Percentiles rank a stretch among this genome's conserved stretches.
Conservation (phyloP, 352 stramenopile genomes). For the Globisporangium ultimum region DNA sequence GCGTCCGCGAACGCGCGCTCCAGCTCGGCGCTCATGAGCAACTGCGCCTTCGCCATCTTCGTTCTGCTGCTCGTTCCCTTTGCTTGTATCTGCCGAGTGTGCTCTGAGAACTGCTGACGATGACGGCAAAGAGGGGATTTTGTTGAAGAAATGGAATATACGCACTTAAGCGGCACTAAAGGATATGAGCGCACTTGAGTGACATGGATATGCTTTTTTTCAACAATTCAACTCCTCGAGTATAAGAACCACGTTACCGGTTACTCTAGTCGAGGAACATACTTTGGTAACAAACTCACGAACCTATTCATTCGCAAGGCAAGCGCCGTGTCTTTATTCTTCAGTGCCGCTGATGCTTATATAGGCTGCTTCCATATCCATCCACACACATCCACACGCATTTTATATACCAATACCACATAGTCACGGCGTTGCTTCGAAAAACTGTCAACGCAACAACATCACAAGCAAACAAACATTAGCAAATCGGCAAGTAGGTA, state of each 20-base stretch:
- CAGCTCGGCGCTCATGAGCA: slow-evolving; percentile 58
- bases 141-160: not conserved
- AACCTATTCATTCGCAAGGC: too few species aligned
- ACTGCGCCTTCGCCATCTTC: slow-evolving; percentile 60
- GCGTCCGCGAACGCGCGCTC: slow-evolving; percentile 68
- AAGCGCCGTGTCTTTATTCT: not conserved
- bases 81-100: not conserved
- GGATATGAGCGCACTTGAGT: too few species aligned
- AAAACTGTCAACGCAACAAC: slow-evolving; percentile 5
- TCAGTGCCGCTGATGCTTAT: slow-evolving; percentile 6
- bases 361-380: slow-evolving; percentile 7
- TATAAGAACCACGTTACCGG: too few species aligned
- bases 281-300: too few species aligned
- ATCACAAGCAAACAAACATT: not conserved
- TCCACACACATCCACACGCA: slow-evolving; percentile 4
- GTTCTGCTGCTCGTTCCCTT: not conserved
- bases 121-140: not conserved
- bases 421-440: slow-evolving; percentile 12
- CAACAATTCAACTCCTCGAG: too few species aligned
- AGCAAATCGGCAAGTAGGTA: not conserved
- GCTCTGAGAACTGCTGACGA: slow-evolving; percentile 2
- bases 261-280: too few species aligned
- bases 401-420: not conserved
- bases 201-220: too few species aligned
- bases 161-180: not conserved